Evolutionary conservation across 306 rosid species (phyloP).

Genomic region (Vigna angularis): DNA sequence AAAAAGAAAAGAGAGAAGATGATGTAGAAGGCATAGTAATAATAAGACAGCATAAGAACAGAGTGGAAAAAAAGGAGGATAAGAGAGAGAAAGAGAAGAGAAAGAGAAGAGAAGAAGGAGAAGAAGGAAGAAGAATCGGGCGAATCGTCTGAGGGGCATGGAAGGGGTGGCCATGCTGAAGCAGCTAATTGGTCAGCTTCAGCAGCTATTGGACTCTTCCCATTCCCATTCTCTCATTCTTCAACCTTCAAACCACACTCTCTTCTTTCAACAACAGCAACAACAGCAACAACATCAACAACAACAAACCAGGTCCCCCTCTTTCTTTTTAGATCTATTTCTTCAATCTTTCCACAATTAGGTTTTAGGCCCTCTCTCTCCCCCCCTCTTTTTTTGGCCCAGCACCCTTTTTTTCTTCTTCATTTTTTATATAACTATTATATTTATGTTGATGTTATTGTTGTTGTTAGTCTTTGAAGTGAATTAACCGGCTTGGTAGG

Average conservation of each 20-base stretch:
- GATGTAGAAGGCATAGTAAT: no score
- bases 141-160: constrained; percentile 50
- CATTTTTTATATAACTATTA: no score
- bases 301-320: constrained; percentile 54
- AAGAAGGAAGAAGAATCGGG: not conserved
- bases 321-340: constrained; percentile 29
- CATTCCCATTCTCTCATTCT: constrained; percentile 40
- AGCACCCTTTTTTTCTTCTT: not conserved
- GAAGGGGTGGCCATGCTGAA: constrained; percentile 84
- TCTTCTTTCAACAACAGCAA: constrained; percentile 44
- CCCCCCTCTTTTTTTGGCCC: not conserved
- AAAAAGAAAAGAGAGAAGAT: no score
- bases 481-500: constrained; percentile 4
- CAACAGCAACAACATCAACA: constrained; percentile 34
- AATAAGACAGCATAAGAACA: not conserved
- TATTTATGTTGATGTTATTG: no score
- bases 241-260: constrained; percentile 47
- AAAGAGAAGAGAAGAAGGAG: not conserved
- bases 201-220: constrained; percentile 59
- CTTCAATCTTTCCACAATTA: not conserved
- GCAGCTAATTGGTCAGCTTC: constrained; percentile 79
- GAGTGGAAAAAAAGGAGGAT: constrained; percentile 43
- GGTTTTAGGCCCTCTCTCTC: not conserved
- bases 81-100: constrained; percentile 30
- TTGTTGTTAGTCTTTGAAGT: constrained; percentile 24